Evolutionary conservation across 2,329 filamentous ascomycete genomes (phyloP), one percentile per base, ranked within the genome.

Genomic region (Apiospora malaysiana): DNA sequence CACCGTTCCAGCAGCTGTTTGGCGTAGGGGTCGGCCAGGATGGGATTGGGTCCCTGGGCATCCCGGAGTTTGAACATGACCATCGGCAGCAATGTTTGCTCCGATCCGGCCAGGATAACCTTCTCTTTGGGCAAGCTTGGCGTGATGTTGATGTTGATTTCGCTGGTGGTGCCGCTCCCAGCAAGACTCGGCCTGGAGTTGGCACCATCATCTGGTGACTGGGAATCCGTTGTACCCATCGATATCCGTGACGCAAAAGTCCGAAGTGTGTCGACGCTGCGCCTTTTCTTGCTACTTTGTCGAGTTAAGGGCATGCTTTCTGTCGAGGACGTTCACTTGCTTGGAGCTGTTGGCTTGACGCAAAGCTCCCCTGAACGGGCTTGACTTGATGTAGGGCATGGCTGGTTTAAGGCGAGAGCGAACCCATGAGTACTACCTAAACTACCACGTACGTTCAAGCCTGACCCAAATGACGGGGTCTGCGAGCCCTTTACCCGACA

Each of bases 41-140:
- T 70, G 18, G 75, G 72, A 23, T 73, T 70, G 2, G 70, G 45
- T 4, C 70, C 73, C n/a, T 71, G 59, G 23, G 75, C 70, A 32
- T 76, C 75, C 25, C 68, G 71, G 18, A 69, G 69, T 23, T 74
- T 72, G 43, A 71, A 70, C 70, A 71, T 69, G 4, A 75, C 46
- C 68, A 73, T 75, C 5, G 71, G 40, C 5, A 76, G 56, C 71
- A 76, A 70, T 1, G 75, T 76, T 67, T 76, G 68, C 43, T 76
- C 74, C 21, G 75, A 73, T 10, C 73, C 71, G n/a, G 47, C 70
- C n/a, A 76, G 72, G 32, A 71, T 70, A 8, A 74, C 70, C 69
- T 71, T 75, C 21, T 69, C 67, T 21, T 66, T 69, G 21, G 70
- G 70, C 32, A 47, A n/a, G 21, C 40, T 68, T 8, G 27, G 42